Conservation (phyloP, 805 yeast species). For the Pichia insulana region DNA sequence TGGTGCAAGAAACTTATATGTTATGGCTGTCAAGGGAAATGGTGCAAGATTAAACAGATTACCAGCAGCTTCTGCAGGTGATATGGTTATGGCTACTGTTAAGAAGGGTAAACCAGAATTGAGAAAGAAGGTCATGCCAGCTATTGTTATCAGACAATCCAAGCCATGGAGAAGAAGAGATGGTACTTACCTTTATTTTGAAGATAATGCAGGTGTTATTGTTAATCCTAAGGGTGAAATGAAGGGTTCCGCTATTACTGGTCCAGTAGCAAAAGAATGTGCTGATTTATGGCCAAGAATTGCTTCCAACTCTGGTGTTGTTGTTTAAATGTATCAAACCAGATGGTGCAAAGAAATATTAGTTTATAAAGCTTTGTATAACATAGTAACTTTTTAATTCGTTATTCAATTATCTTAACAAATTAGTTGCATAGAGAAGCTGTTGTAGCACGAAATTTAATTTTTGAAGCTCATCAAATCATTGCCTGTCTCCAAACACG, state of each 20-base stretch:
- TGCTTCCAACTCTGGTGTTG: conserved; percentile 99
- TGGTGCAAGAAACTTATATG: conserved; percentile 99
- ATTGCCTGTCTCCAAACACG: too few species aligned
- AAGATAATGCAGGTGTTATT: conserved; percentile 99
- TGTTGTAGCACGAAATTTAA: too few species aligned
- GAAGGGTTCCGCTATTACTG: conserved; percentile 99
- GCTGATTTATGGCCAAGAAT: conserved; percentile 99
- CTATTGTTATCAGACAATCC: conserved; percentile 97
- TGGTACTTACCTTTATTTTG: conserved; percentile 98
- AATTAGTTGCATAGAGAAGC: too few species aligned
- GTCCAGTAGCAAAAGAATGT: conserved; percentile 99
- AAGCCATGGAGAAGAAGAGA: conserved; percentile 99
- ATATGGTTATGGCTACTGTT: conserved; percentile 99
- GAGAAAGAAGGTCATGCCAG: conserved; percentile 99
- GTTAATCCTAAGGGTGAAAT: conserved; percentile 99
- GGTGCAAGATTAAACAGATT: conserved; percentile 99
- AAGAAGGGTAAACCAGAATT: conserved; percentile 99
- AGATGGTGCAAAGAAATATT: conserved; percentile 12
- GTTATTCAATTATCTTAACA: too few species aligned
- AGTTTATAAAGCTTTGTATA: conserved; percentile 10
- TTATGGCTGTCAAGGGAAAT: conserved; percentile 96
- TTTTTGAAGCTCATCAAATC: too few species aligned
- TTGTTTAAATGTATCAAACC: conserved; percentile 58
- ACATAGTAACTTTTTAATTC: conserved; percentile 9
- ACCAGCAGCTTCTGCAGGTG: conserved; percentile 99